Base-by-base conservation (phyloP, 129 eudicot species). In the Lactuca sativa region DNA sequence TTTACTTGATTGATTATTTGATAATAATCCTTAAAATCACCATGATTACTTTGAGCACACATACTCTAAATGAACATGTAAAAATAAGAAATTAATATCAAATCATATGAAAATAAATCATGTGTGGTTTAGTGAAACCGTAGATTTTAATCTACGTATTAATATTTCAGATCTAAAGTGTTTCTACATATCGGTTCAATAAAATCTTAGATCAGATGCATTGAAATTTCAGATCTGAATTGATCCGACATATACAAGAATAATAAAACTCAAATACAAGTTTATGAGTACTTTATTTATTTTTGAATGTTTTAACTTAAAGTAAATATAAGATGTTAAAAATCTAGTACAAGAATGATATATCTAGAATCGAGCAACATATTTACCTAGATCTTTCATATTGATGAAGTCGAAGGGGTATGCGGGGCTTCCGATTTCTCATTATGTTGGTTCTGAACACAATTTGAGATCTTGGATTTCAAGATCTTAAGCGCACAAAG, bases 381-480 rank as follows among this genome's bases (percentile, higher is more conserved):
- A 14, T 58, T 4, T 70, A 70, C 75, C 75, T 57, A 9, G 75
- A 56, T 71, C 25, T 6, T 71, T 8, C 38, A 30, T 15, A 34
- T 67, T 10, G 61, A 3, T n/a, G 54, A n/a, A 18, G 4, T 37
- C 7, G 31, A 8, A 15, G 5, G 5, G 66, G 13, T 16, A 0
- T 17, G 48, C 37, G 38, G 7, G n/a, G 1, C 43, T 4, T 71
- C 4, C 13, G 60, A 34, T 60, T 59, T 66, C 2, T 15, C 10
- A 9, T 59, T 10, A 1, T n/a, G 56, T 21, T 47, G 14, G 4
- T 31, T 56, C 56, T 38, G 15, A 13, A 1, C 41, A 56, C 25
- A 6, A 25, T 30, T 14, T 13, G 38, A 70, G 74, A 70, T 30
- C n/a, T 2, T 13, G 21, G 43, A 41, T 41, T 38, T 40, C 56